Base-by-base conservation (phyloP, 2,329 filamentous ascomycete genomes). In the Coniochaeta ligniaria region DNA sequence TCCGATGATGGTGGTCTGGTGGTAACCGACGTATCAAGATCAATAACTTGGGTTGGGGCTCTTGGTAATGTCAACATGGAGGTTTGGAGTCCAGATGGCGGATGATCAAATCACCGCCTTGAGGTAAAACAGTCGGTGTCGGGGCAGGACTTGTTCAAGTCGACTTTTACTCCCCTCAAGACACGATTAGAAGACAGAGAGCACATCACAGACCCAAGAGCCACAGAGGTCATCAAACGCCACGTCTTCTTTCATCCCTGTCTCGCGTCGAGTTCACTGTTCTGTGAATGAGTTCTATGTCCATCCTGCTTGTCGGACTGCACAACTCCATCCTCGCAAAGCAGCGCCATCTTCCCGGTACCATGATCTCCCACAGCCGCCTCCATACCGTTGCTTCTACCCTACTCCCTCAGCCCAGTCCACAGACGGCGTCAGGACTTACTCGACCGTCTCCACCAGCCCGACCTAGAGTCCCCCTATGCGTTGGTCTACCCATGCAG, bases 401-500 rank as follows among this genome's bases (percentile, higher is more conserved):
- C 43, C 47, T 52, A 52, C 47, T 31, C 5, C 22, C 47, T 31
- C 43, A 9, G 24, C 43, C 43, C 20, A 22, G 41, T 22, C n/a
- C n/a, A 47, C 9, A 24, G 22, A 47, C 43, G 43, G 43, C 9
- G 20, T 24, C 43, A 22, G 12, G 43, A 47, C 43, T 47, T 47
- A 26, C 43, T 52, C 47, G 14, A 52, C 47, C 47, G 17, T 17
- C 24, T 17, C 3, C 12, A 26, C 20, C 26, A 31, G 17, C 47
- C 47, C 24, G 47, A 26, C 20, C 43, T 24, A 31, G 16, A 52
- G 47, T n/a, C 24, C 11, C n/a, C 47, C 26, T n/a, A 52, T 28
- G 47, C 24, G 47, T 52, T 52, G 47, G 47, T 52, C 47, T 52
- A 52, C 47, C 47, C 47, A 52, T 52, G 47, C 47, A 52, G 47